A percentile compares a stretch with the other conserved stretches of the same genome.
These are phyloP conservation scores for Sporothrix luriei DNA, from an alignment of 2,329 filamentous ascomycete genomes.

Conservation along the genomic window DNA sequence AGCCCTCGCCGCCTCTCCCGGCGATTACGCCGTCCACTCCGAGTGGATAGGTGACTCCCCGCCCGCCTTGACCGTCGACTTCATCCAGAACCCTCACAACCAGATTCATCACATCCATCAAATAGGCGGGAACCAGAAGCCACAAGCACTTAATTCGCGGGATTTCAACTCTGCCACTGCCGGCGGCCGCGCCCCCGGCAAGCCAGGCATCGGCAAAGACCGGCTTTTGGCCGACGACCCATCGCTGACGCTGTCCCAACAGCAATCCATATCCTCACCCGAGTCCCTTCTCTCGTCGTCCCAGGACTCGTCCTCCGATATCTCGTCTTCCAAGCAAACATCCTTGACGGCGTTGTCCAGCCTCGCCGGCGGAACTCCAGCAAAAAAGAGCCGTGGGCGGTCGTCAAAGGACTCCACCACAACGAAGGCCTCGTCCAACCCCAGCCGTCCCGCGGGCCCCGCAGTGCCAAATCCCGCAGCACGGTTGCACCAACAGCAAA, in stretches of 20 bases:
- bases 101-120: slow-evolving; percentile 30
- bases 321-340: slow-evolving; percentile 47
- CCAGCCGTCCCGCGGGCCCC: background rate
- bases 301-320: slow-evolving; percentile 55
- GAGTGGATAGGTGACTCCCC: slow-evolving; percentile 38
- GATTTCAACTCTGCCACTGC: slow-evolving; percentile 21
- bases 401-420: slow-evolving; percentile 39
- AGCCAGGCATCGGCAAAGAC: slow-evolving; percentile 22
- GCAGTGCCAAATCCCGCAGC: background rate
- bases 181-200: slow-evolving; percentile 5
- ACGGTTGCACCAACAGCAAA: slow-evolving; percentile 1
- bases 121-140: slow-evolving; percentile 20
- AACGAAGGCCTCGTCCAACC: slow-evolving; percentile 10
- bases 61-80: slow-evolving; percentile 37
- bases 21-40: slow-evolving; percentile 36
- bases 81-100: slow-evolving; percentile 34
- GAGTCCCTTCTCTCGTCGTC: slow-evolving; percentile 42
- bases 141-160: background rate
- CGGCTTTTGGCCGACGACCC: slow-evolving; percentile 33
- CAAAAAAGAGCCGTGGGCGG: slow-evolving; percentile 33
- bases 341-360: slow-evolving; percentile 35
- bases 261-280: slow-evolving; percentile 34
- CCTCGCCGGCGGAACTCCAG: slow-evolving; percentile 28
- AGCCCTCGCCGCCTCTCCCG: slow-evolving; percentile 37
- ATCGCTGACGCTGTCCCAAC: slow-evolving; percentile 27